Evolutionary conservation across 306 rosid genomes (phyloP).

Genomic region (Biancaea sappan): DNA sequence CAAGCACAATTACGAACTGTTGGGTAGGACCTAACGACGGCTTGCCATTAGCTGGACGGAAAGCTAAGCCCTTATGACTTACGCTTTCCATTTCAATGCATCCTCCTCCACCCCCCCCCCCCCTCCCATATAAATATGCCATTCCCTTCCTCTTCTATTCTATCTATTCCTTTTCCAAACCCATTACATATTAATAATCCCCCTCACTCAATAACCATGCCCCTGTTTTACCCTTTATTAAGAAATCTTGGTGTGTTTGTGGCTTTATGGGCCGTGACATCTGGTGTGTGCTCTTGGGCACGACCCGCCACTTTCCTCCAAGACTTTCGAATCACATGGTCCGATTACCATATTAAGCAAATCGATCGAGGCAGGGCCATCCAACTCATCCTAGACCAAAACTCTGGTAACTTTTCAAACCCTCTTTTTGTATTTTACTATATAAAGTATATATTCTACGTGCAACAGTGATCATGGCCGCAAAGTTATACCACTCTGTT

Average conservation of each 20-base stretch:
- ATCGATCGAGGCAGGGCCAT: constrained; percentile 79
- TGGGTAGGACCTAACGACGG: constrained; percentile 63
- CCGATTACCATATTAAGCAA: constrained; percentile 73
- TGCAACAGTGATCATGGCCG: too few species aligned
- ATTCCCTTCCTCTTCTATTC: constrained; percentile 2
- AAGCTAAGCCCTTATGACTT: constrained; percentile 46
- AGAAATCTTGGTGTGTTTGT: constrained; percentile 24
- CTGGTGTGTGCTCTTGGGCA: constrained; percentile 43
- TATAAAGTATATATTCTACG: too few species aligned
- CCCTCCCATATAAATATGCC: constrained; percentile 22
- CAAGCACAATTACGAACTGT: constrained; percentile 28
- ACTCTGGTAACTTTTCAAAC: constrained; percentile 55
- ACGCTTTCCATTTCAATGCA: constrained; percentile 33
- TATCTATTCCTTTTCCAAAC: not conserved
- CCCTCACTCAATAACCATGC: constrained; percentile 36
- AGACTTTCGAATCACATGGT: constrained; percentile 77
- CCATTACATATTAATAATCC: constrained; percentile 14
- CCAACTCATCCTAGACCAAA: constrained; percentile 85
- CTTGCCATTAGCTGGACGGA: constrained; percentile 79
- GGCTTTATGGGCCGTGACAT: constrained; percentile 36
- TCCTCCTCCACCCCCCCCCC: not conserved
- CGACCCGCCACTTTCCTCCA: constrained; percentile 79
- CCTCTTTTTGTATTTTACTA: not conserved
- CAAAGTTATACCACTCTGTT: not conserved
- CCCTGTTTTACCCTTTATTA: constrained; percentile 30